Conservation (phyloP, 495 filamentous ascomycete genomes). For the Evansstolkia leycettana region DNA sequence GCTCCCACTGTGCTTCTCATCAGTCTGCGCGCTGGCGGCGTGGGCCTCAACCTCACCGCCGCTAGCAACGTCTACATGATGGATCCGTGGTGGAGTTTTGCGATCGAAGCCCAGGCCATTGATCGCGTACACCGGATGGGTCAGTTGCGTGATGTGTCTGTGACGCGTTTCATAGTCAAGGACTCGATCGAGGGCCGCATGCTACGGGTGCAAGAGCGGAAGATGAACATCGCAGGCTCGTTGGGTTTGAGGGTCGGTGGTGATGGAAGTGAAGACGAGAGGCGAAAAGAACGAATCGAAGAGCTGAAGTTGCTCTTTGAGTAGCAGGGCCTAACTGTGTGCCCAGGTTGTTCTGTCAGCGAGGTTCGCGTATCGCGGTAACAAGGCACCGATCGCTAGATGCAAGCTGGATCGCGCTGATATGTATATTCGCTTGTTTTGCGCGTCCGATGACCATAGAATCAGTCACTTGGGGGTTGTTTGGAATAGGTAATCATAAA, state of each 20-base stretch:
- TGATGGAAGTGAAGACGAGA: constrained; percentile 76
- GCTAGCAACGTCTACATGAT: constrained; percentile 92
- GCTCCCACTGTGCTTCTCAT: constrained; percentile 53
- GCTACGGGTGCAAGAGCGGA: constrained; percentile 85
- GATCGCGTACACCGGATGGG: constrained; percentile 99
- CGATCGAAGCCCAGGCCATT: constrained; percentile 93
- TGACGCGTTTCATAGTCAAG: constrained; percentile 76
- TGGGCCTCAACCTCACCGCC: constrained; percentile 83
- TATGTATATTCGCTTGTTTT: too few species aligned
- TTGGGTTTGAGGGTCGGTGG: constrained; percentile 62
- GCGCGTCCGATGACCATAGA: too few species aligned
- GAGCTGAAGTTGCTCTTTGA: constrained; percentile 89
- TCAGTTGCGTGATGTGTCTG: constrained; percentile 73
- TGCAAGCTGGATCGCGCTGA: too few species aligned
- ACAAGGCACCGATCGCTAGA: too few species aligned
- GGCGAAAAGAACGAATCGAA: constrained; percentile 77
- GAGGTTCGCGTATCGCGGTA: too few species aligned
- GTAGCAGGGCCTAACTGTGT: too few species aligned
- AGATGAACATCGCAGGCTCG: constrained; percentile 75
- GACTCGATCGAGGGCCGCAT: constrained; percentile 91
- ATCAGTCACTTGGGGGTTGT: too few species aligned
- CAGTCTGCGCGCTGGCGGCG: constrained; percentile 81
- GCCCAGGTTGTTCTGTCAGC: too few species aligned
- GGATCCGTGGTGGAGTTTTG: constrained; percentile 99
- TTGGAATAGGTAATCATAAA: too few species aligned